A percentile compares a stretch with the other conserved stretches of the same genome.
Evolutionary conservation across 169 alveolate genomes (phyloP).

Genomic region (Cytauxzoon felis): DNA sequence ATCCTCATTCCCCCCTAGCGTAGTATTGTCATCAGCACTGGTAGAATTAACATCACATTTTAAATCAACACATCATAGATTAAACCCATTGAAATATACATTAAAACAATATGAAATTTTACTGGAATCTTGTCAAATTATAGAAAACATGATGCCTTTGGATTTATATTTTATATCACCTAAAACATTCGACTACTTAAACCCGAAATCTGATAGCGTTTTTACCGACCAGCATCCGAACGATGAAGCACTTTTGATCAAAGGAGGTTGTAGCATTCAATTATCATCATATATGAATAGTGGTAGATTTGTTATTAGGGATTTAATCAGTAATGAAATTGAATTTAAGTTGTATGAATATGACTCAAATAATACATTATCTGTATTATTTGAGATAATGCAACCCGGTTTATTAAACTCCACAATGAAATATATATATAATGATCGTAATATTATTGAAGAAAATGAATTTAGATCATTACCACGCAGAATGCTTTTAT

Average conservation of each 20-base stretch:
- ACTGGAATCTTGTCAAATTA: constrained; percentile 51
- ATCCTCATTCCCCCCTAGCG: constrained; percentile 11
- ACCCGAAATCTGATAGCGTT: constrained; percentile 3
- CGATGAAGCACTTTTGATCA: constrained; percentile 14
- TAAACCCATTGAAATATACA: constrained; percentile 19
- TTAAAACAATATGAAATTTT: constrained; percentile 40
- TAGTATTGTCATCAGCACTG: constrained; percentile 39
- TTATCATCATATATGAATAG: constrained; percentile 43
- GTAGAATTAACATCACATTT: constrained; percentile 32
- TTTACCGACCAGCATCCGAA: not conserved
- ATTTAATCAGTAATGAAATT: constrained; percentile 36
- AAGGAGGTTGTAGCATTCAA: constrained; percentile 39
- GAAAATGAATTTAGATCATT: not conserved
- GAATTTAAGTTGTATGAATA: constrained; percentile 13
- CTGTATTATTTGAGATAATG: constrained; percentile 39
- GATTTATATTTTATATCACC: constrained; percentile 47
- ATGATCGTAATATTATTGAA: not conserved
- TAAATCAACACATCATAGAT: constrained; percentile 13
- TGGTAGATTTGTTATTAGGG: constrained; percentile 49
- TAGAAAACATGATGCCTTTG: constrained; percentile 62
- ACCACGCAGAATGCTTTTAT: constrained; percentile 32
- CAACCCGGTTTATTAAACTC: constrained; percentile 12
- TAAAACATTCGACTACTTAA: constrained; percentile 6
- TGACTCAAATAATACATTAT: constrained; percentile 12
- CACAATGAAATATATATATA: not conserved